These are phyloP conservation scores for Aleurites moluccanus DNA, from an alignment of 441 rosid species.

Conservation along the genomic window DNA sequence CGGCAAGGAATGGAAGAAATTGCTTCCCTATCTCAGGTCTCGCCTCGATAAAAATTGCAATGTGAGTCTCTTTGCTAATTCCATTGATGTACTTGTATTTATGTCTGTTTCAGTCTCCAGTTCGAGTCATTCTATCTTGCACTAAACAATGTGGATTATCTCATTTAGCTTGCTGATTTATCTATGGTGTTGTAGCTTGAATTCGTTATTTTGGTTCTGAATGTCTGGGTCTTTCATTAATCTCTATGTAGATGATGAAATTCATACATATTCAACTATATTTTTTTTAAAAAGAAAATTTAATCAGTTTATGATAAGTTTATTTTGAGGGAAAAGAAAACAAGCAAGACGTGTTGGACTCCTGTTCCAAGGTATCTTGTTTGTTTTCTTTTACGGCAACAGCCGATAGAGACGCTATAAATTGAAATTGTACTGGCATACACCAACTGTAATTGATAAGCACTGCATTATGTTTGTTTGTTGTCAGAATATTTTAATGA, in stretches of 20 bases:
- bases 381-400: background rate
- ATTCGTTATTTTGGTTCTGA: background rate
- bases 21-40: slow-evolving; percentile 79
- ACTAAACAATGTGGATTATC: background rate
- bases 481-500: background rate
- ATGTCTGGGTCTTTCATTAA: background rate
- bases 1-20: slow-evolving; percentile 85
- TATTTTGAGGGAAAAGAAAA: background rate
- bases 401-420: background rate
- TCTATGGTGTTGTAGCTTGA: background rate
- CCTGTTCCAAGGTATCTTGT: background rate
- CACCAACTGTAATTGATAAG: background rate
- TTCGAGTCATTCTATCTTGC: background rate
- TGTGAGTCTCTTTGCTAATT: slow-evolving; percentile 44
- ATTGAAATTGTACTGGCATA: background rate
- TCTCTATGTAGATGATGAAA: background rate
- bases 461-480: background rate
- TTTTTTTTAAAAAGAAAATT: background rate
- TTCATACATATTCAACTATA: background rate
- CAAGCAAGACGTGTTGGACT: background rate
- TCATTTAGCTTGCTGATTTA: background rate
- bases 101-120: background rate
- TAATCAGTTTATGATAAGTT: background rate
- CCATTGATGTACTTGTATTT: background rate
- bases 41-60: slow-evolving; percentile 73